phyloP scores from a whole-genome alignment of 1,139 yeast species.

The Sugiyamaella grinbergsii region DNA sequence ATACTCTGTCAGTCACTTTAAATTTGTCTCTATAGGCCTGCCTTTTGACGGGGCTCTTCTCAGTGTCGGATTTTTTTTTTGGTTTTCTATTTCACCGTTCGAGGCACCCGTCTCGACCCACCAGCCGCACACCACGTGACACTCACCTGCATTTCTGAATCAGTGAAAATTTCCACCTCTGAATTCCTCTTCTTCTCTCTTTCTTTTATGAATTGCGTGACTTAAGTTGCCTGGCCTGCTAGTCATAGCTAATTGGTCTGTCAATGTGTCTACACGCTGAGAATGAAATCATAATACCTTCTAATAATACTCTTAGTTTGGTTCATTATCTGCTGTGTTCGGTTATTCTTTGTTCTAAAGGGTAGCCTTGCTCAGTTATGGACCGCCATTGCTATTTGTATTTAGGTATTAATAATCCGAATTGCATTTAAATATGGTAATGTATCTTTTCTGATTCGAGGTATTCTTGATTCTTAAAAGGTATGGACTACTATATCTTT shows the following conservation, averaged over 20 bases:
- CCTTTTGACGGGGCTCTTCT: too few species aligned
- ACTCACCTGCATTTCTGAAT: too few species aligned
- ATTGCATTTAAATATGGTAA: background rate
- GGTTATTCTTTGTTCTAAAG: conserved; percentile 10
- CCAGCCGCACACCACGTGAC: background rate
- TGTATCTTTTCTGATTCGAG: background rate
- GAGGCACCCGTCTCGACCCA: background rate
- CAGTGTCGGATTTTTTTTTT: background rate
- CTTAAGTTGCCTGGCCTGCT: conserved; percentile 21
- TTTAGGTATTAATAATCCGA: background rate
- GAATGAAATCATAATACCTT: conserved; percentile 11
- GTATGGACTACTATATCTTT: background rate
- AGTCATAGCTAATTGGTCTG: conserved; percentile 7
- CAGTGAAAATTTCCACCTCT: background rate
- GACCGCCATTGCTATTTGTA: conserved; percentile 3
- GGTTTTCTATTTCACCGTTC: background rate
- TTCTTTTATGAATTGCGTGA: conserved; percentile 19
- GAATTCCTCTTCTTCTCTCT: background rate
- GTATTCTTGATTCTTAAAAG: conserved; percentile 1
- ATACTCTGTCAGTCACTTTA: too few species aligned
- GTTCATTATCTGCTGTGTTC: background rate
- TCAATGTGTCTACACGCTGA: conserved; percentile 25
- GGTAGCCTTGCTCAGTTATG: background rate
- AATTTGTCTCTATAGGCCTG: too few species aligned
- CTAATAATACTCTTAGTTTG: conserved; percentile 3